phyloP scores from a whole-genome alignment of 345 rosid species.

The Euphorbia pulcherrima region DNA sequence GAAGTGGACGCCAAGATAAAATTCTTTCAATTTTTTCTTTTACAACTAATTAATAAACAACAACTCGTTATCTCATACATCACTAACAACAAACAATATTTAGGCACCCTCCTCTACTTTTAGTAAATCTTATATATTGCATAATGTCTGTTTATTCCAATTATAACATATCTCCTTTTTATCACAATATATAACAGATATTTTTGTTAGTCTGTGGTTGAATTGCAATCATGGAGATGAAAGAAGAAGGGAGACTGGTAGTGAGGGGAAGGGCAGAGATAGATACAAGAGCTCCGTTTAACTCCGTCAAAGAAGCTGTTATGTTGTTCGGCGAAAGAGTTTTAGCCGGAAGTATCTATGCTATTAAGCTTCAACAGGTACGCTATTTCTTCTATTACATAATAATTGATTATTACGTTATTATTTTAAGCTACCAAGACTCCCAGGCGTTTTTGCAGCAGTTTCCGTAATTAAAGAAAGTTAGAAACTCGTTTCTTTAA shows the following conservation, averaged over 20 bases:
- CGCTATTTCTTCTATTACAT: too few species aligned
- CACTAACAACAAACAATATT: too few species aligned
- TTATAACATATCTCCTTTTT: background rate
- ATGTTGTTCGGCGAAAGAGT: slow-evolving; percentile 28
- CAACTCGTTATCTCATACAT: background rate
- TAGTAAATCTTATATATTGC: background rate
- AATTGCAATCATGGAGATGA: background rate
- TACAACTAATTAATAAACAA: background rate
- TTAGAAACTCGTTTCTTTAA: too few species aligned
- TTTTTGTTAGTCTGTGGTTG: background rate
- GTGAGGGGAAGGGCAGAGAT: slow-evolving; percentile 23
- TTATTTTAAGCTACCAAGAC: too few species aligned
- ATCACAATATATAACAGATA: too few species aligned
- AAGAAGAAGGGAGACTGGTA: slow-evolving; percentile 9
- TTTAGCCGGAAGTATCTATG: slow-evolving; percentile 25
- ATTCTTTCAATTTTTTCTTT: background rate
- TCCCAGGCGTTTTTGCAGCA: too few species aligned
- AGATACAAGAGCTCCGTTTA: slow-evolving; percentile 30
- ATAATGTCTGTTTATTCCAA: background rate
- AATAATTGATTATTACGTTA: too few species aligned
- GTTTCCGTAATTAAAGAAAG: too few species aligned
- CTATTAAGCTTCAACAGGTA: slow-evolving; percentile 28
- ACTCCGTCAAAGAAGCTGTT: slow-evolving; percentile 27
- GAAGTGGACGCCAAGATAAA: slow-evolving; percentile 34
- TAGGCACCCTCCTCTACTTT: background rate